A percentile compares a stretch with the other conserved stretches of the same genome.
phyloP scores from a whole-genome alignment of 192 early-diverging fungal genomes.

The Irineochytrium annulatum region DNA sequence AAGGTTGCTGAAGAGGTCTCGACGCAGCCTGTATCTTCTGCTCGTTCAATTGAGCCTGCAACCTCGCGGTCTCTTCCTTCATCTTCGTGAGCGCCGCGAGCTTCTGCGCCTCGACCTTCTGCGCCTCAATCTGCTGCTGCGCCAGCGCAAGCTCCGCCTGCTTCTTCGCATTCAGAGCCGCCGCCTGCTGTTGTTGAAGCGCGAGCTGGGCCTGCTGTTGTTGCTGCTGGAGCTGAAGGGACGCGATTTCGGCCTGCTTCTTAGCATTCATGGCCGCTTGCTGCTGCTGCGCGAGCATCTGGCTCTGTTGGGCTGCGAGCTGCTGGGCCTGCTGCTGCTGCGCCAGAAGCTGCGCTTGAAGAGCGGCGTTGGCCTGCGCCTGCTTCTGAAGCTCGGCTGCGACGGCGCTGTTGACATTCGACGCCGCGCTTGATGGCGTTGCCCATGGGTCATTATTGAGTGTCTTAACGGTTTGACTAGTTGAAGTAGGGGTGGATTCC shows the following conservation, averaged over 20 bases:
- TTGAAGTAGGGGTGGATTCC: not conserved
- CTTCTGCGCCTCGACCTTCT: conserved; percentile 11
- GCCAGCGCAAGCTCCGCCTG: conserved; percentile 17
- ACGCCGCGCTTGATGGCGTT: not conserved
- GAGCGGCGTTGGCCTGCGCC: not conserved
- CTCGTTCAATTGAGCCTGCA: conserved; percentile 23
- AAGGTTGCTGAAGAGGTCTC: conserved; percentile 24
- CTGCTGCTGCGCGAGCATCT: conserved; percentile 17
- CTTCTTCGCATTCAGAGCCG: conserved; percentile 9
- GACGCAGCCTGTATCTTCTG: conserved; percentile 19
- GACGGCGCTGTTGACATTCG: not conserved
- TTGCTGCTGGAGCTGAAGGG: conserved; percentile 18
- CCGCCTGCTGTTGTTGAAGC: conserved; percentile 8
- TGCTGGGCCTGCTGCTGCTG: conserved; percentile 1
- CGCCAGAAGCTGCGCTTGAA: conserved; percentile 1
- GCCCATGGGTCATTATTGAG: conserved; percentile 28
- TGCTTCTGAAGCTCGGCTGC: conserved; percentile 5
- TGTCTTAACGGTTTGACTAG: too few relatives aligned
- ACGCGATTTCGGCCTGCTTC: conserved; percentile 24
- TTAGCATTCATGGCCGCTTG: conserved; percentile 23
- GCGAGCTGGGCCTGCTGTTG: conserved; percentile 4
- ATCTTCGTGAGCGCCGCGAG: conserved; percentile 16
- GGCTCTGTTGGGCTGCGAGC: conserved; percentile 9
- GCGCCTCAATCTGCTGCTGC: conserved; percentile 12
- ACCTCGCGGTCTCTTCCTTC: conserved; percentile 17